phyloP scores from a whole-genome alignment of 495 filamentous ascomycete species.

The Melanomma pulvis-pyrius region DNA sequence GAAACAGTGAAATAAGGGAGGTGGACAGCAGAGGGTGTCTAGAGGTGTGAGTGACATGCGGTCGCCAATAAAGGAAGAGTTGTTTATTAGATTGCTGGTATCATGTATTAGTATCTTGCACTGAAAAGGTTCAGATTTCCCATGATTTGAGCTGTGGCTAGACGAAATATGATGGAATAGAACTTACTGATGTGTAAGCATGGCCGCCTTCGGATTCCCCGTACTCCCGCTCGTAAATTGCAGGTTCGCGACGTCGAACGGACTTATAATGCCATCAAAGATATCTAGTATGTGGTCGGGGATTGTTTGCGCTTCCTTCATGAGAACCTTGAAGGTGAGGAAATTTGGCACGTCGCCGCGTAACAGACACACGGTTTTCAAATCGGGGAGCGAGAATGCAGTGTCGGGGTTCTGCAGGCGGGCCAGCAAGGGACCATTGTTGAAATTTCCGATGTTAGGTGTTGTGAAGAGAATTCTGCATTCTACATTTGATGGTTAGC shows the following conservation, averaged over 20 bases:
- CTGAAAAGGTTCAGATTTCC: background rate
- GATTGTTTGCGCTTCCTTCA: conserved; percentile 45
- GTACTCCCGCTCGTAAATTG: conserved; percentile 75
- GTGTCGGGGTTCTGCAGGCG: conserved; percentile 48
- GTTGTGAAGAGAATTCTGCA: conserved; percentile 68
- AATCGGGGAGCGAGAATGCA: conserved; percentile 35
- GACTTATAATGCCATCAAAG: conserved; percentile 55
- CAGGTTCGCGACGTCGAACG: conserved; percentile 67
- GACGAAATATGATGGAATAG: background rate
- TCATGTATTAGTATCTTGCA: background rate
- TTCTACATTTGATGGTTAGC: conserved; percentile 41
- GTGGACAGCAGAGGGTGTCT: conserved; percentile 70
- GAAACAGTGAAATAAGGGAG: conserved; percentile 75
- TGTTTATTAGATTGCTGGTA: conserved; percentile 67
- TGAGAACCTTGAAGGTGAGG: conserved; percentile 56
- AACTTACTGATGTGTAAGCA: conserved; percentile 69
- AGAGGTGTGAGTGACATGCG: conserved; percentile 65
- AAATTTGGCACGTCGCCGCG: conserved; percentile 55
- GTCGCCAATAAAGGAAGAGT: conserved; percentile 69
- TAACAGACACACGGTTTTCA: conserved; percentile 57
- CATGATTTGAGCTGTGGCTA: background rate
- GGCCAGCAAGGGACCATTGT: conserved; percentile 57
- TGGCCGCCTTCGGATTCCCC: conserved; percentile 72
- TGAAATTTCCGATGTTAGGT: conserved; percentile 60
- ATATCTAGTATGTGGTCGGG: conserved; percentile 45